Evolutionary conservation across 768 basidiomycete genomes (phyloP), one percentile per base, ranked within the genome.

Genomic region (Rhodocollybia butyracea): DNA sequence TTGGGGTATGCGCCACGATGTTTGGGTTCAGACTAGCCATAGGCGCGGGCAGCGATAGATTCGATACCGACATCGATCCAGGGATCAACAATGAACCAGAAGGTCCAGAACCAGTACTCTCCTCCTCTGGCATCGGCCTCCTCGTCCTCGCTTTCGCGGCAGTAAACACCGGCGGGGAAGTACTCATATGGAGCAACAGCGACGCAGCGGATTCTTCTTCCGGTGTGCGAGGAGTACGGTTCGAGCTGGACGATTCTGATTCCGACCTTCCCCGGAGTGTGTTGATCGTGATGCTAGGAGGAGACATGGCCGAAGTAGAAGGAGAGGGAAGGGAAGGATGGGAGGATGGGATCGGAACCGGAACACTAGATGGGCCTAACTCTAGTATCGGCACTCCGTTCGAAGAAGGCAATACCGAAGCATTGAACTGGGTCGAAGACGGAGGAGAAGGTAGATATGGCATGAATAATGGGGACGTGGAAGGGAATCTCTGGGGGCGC

Each of bases 161-260:
- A n/a, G n/a, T 47, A 15, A 55, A 60, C 12, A 63, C 63, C 31
- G 76, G 72, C 34, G 73, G 72, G 30, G 79, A 77, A 1, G 76
- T 72, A 60, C 81, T 78, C 57, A 89, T 88, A 57, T 86, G 83
- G 36, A 89, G 67, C 13, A 88, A 66, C 57, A 89, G 70, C 3
- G 86, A 82, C 15, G 86, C 87, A 0, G 86, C 87, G 0, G 75
- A 78, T 69, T 89, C 84, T 63, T 90, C 88, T 52, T 89, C 88
- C 0, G 83, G 80, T 4, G 82, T 81, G 45, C 73, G 76, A 36
- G 50, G 51, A 5, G 66, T 57, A 17, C 61, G 61, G 12, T 24
- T 45, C 7, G 43, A 29, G 3, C 26, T 45, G 2, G 43, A 45
- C 12, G 30, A 29, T 13, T 5, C 30, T 24, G 43, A 29, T 17